Conservation (phyloP, 495 filamentous ascomycete genomes). For the Trichoderma erinaceum region DNA sequence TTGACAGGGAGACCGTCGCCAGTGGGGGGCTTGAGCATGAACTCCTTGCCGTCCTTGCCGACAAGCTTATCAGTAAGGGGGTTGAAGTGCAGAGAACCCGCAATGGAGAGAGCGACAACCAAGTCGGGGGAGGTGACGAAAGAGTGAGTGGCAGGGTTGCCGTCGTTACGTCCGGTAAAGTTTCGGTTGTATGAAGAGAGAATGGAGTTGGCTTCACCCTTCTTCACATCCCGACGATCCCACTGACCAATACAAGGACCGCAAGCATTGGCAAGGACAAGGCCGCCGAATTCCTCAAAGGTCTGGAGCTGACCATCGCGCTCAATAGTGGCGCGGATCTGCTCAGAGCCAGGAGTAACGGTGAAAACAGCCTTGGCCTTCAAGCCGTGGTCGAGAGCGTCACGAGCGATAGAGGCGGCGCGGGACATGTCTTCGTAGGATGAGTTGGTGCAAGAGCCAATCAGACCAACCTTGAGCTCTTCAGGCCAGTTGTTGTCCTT, state of each 20-base stretch:
- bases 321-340: conserved; percentile 92
- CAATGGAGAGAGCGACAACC: conserved; percentile 85
- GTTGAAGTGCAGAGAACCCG: conserved; percentile 93
- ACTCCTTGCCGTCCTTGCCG: conserved; percentile 97
- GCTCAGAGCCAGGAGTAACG: conserved; percentile 94
- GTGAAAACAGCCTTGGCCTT: conserved; percentile 93
- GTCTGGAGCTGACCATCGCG: conserved; percentile 94
- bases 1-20: conserved; percentile 73
- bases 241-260: conserved; percentile 79
- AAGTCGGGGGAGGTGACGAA: conserved; percentile 99
- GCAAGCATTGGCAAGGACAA: conserved; percentile 95
- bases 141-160: conserved; percentile 96
- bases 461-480: conserved; percentile 92
- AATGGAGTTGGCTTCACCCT: conserved; percentile 95
- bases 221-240: conserved; percentile 91
- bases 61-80: conserved; percentile 89
- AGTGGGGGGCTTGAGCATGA: conserved; percentile 70
- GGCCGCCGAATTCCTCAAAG: conserved; percentile 94
- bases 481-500: conserved; percentile 94
- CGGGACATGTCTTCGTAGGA: conserved; percentile 99
- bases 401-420: conserved; percentile 86
- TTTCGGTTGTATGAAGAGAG: conserved; percentile 98
- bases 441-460: conserved; percentile 99
- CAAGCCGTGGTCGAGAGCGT: conserved; percentile 88
- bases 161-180: conserved; percentile 99